Evolutionary conservation across 1,284 basidiomycete genomes (phyloP), one percentile per base, ranked within the genome.

Genomic region (Chalciporus sp.): DNA sequence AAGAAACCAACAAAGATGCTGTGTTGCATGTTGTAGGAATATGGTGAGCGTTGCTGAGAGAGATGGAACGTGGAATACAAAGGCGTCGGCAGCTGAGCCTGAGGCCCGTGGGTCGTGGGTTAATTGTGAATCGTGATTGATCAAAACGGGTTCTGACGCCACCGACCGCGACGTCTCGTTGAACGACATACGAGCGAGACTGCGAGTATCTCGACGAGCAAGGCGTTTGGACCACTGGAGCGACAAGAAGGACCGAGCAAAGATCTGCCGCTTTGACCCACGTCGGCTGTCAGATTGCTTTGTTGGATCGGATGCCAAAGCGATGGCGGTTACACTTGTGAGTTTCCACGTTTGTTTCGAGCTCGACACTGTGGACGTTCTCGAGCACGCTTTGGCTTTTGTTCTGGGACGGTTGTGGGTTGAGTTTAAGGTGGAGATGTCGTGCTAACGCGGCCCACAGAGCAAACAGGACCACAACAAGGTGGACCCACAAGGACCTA

Each of bases 401-500:
- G 52, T 47, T 54, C 45, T 48, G 65, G 26, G 58, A 23, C 56
- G n/a, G 4, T 23, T 5, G 63, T 52, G 28, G 45, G 29, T 40
- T 12, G 37, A 44, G 41, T 57, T 46, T 37, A 57, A 64, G 45
- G 55, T 39, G 42, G 48, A 28, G 37, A 47, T 62, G 47, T 49
- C 45, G 55, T 52, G 49, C 49, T 58, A 7, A 58, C 47, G 7
- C 11, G 39, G 44, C 41, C 54, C 51, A 46, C 45, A 49, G 54
- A 4, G 49, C 46, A 72, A 69, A 72, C 63, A 68, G 46, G 40
- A 56, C 43, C 68, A 71, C 59, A 69, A 69, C 57, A 72, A 42
- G 17, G 33, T 68, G 67, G 67, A 72, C 67, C 70, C 58, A 69
- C 67, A 69, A 33, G 65, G 56, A 71, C 58, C 67, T 66, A 69